These are phyloP conservation scores for Chytriomyces sp. DNA, from an alignment of 192 early-diverging fungal genomes.

Conservation along the genomic window DNA sequence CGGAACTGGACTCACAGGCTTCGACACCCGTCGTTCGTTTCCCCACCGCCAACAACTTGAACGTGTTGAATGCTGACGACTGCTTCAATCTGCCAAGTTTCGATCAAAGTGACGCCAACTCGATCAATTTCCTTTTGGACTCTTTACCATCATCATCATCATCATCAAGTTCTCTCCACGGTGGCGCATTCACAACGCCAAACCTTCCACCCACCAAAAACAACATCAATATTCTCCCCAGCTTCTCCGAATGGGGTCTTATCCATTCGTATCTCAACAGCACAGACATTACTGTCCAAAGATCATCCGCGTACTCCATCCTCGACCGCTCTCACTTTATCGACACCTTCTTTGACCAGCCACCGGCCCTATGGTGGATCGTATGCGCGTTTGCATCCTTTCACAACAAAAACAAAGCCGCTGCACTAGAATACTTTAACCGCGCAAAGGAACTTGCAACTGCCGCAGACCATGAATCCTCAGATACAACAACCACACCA, in stretches of 20 bases:
- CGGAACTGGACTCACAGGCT: too few relatives aligned
- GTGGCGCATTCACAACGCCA: too few relatives aligned
- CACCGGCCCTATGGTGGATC: not conserved
- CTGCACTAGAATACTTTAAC: too few relatives aligned
- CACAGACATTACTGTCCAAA: not conserved
- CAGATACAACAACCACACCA: too few relatives aligned
- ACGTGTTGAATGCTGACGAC: too few relatives aligned
- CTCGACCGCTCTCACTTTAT: not conserved
- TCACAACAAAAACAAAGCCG: not conserved
- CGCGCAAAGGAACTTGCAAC: too few relatives aligned
- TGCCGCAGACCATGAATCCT: too few relatives aligned
- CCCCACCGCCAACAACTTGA: too few relatives aligned
- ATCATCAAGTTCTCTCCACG: not conserved
- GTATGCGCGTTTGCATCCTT: conserved; percentile 2
- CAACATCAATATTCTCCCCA: not conserved
- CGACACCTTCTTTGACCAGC: not conserved
- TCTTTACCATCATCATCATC: not conserved
- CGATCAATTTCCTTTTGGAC: not conserved
- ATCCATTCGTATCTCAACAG: not conserved
- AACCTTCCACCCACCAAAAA: too few relatives aligned
- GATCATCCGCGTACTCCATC: not conserved
- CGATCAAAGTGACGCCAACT: too few relatives aligned
- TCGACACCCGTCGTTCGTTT: too few relatives aligned
- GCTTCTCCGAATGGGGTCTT: not conserved
- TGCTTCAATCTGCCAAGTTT: too few relatives aligned